These are phyloP conservation scores for Fusarium setosum DNA, from an alignment of 2,329 filamentous ascomycete species.

Conservation along the genomic window DNA sequence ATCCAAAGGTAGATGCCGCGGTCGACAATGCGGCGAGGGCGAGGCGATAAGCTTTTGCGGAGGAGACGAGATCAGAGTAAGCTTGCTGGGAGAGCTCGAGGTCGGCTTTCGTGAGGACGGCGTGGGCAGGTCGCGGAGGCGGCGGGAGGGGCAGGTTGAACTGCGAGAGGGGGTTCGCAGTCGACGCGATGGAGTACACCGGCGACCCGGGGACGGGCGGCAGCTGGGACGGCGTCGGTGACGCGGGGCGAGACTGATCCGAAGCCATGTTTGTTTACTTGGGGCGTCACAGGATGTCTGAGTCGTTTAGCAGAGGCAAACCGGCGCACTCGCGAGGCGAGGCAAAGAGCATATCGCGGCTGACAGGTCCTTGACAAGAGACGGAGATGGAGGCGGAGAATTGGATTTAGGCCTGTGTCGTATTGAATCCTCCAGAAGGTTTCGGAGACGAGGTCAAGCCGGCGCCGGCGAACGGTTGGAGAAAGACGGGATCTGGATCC, in stretches of 20 bases:
- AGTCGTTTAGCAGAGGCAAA: conserved; percentile 9
- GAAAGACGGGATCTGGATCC: conserved; percentile 22
- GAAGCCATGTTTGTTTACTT: conserved; percentile 48
- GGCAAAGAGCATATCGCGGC: conserved; percentile 22
- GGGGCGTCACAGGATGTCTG: conserved; percentile 20
- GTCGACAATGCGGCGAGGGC: conserved; percentile 71
- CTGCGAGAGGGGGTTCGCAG: conserved; percentile 67
- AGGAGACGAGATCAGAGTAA: conserved; percentile 70
- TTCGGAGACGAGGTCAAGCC: conserved; percentile 14
- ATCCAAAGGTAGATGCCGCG: conserved; percentile 72
- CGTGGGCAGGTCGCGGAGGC: conserved; percentile 66
- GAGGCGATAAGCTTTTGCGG: conserved; percentile 72
- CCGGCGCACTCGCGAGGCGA: not conserved
- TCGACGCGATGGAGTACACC: conserved; percentile 72
- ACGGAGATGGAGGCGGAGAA: not conserved
- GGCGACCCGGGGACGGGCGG: conserved; percentile 72
- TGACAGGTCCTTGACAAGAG: not conserved
- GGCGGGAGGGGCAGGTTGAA: conserved; percentile 72
- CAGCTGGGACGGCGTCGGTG: conserved; percentile 66
- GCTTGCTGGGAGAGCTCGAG: conserved; percentile 71
- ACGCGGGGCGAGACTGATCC: conserved; percentile 51
- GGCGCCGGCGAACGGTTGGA: conserved; percentile 39
- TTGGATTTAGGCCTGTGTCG: not conserved
- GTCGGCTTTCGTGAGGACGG: conserved; percentile 72
- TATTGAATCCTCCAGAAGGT: conserved; percentile 21